Base-by-base conservation (phyloP, 169 alveolate genomes). In the Plasmodium gaboni region DNA sequence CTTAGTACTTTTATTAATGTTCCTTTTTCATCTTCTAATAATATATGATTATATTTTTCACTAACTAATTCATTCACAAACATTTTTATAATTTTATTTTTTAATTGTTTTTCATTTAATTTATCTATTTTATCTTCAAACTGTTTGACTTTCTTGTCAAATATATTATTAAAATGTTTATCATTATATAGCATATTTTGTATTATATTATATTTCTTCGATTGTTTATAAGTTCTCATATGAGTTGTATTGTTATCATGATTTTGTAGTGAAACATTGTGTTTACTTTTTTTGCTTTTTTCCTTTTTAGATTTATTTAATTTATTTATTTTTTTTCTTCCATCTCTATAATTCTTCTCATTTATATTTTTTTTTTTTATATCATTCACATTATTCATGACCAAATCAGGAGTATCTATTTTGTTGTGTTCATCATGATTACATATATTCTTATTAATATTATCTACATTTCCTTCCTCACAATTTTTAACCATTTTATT, bases 1-100 rank as follows among this genome's bases (percentile, higher is more conserved):
- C 74, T 67, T 19, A 83, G 42, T 24, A 59, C 28, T 28, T 57
- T 83, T 46, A 55, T 83, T 61, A 83, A 61, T 26, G 53, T 19
- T n/a, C 46, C 85, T 32, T 83, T 83, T 55, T 83, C 91, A 55
- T 83, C 91, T 26, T 83, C 73, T 65, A 83, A 12, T 72, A 83
- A 69, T 22, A 83, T 70, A 48, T 67, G 68, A 57, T 83, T 83
- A 42, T 83, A 83, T 28, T 59, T 83, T 51, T 44, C 69, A 19
- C 32, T 17, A 28, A 83, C 3, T 61, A 83, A 26, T 61, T 83
- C 91, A 38, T 69, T 69, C 15, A 83, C 19, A 53, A 51, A 83
- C 91, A 83, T 67, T 17, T 70, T 50, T 12, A 51, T 42, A 2
- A 83, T 53, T 59, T 83, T 83, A 44, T 69, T 50, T 61, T 83